Conservation (phyloP, 2,329 filamentous ascomycete genomes). For the Fonsecaea monophora region DNA sequence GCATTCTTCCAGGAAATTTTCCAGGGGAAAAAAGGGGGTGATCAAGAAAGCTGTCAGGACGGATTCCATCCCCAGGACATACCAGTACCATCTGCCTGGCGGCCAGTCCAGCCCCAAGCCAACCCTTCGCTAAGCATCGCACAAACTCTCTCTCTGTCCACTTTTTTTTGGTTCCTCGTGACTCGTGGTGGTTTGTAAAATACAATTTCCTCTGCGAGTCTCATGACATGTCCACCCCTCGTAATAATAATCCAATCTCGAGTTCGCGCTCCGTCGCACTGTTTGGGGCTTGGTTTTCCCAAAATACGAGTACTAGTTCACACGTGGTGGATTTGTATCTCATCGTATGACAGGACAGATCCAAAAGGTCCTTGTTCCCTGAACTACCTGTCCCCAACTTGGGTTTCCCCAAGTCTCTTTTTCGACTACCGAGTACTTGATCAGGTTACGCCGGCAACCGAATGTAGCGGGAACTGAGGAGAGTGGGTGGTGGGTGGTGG, state of each 20-base stretch:
- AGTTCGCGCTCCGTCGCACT: background rate
- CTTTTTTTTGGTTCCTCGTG: background rate
- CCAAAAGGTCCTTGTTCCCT: background rate
- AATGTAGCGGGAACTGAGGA: background rate
- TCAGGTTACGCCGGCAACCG: constrained; percentile 2
- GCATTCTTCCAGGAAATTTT: background rate
- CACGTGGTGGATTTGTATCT: constrained; percentile 1
- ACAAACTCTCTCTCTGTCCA: background rate
- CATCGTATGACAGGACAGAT: constrained; percentile 5
- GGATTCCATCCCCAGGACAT: background rate
- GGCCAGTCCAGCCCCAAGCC: background rate
- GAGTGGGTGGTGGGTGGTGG: background rate
- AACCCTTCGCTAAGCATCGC: background rate
- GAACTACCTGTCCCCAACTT: background rate
- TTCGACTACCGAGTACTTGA: background rate
- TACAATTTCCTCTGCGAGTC: constrained; percentile 1
- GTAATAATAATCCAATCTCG: background rate
- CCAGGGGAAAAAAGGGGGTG: background rate
- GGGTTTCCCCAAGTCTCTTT: background rate
- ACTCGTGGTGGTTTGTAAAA: background rate
- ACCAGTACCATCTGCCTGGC: background rate
- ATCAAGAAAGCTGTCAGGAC: background rate
- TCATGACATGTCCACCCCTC: background rate
- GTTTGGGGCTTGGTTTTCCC: background rate
- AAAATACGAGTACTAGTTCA: background rate